Evolutionary conservation across 345 rosid species (phyloP).

Genomic region (Salix viminalis): DNA sequence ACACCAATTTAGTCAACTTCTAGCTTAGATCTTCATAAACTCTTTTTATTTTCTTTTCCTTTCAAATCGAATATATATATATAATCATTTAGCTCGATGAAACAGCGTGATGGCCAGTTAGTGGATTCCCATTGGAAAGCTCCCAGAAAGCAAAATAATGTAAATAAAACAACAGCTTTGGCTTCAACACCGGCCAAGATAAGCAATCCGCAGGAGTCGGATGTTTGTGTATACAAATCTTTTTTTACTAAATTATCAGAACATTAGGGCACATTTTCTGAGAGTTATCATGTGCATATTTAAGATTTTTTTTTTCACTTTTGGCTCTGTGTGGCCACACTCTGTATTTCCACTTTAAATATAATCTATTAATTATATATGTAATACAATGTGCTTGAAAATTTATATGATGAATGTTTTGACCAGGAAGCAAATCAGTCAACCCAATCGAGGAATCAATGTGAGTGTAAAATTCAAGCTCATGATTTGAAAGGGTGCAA

Average conservation of each 20-base stretch:
- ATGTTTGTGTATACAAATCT: slow-evolving; percentile 40
- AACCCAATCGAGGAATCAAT: slow-evolving; percentile 24
- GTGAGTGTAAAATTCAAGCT: not conserved
- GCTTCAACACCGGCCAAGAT: slow-evolving; percentile 50
- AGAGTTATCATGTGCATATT: slow-evolving; percentile 37
- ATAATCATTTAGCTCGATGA: not conserved
- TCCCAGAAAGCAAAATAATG: not conserved
- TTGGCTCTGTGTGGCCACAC: not conserved
- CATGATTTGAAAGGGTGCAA: slow-evolving; percentile 30
- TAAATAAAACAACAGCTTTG: not conserved
- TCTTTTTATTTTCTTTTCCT: too few species aligned
- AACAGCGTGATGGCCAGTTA: not conserved
- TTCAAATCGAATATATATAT: too few species aligned
- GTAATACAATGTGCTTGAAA: not conserved
- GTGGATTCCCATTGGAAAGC: not conserved
- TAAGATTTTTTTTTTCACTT: not conserved
- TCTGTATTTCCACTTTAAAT: not conserved
- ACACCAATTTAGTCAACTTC: not conserved
- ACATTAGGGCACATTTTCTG: slow-evolving; percentile 35
- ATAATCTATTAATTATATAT: too few species aligned
- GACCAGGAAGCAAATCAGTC: not conserved
- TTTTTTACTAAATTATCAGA: slow-evolving; percentile 10
- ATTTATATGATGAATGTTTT: not conserved
- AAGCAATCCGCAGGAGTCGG: slow-evolving; percentile 54
- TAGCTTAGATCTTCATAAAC: too few species aligned